phyloP scores from a whole-genome alignment of 371 early-diverging fungal genomes.

The Nematocida sp. region DNA sequence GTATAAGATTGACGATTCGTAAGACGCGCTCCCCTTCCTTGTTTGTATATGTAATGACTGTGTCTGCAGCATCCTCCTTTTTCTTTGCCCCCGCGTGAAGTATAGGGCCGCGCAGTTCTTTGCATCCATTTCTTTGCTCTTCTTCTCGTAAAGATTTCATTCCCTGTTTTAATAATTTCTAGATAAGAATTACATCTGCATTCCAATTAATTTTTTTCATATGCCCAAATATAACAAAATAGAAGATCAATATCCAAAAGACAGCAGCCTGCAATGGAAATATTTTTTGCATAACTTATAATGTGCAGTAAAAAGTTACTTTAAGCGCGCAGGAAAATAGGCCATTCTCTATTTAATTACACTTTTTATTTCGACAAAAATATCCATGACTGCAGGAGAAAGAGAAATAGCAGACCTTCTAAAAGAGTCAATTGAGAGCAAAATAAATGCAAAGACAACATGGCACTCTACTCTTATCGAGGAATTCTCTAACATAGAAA shows the following conservation, averaged over 20 bases:
- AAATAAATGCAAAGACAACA: conserved; percentile 89
- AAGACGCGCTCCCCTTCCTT: conserved; percentile 32
- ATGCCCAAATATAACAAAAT: conserved; percentile 17
- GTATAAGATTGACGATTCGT: conserved; percentile 18
- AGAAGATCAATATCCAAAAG: conserved; percentile 18
- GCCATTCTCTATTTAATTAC: conserved; percentile 14
- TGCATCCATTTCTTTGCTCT: not conserved
- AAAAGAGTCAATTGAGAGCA: conserved; percentile 71
- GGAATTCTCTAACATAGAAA: conserved; percentile 89
- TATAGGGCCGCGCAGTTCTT: no score
- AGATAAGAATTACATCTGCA: not conserved
- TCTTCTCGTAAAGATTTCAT: not conserved
- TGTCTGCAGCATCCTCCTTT: not conserved
- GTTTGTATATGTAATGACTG: conserved; percentile 19
- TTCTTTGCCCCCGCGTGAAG: not conserved
- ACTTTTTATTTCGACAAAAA: conserved; percentile 12
- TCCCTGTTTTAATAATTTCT: not conserved
- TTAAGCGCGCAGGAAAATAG: not conserved
- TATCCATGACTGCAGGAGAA: conserved; percentile 21
- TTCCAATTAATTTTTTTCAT: conserved; percentile 26
- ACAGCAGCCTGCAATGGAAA: no score
- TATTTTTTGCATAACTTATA: no score
- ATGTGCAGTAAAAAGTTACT: not conserved
- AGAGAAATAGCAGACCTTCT: conserved; percentile 56
- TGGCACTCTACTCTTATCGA: conserved; percentile 96